Evolutionary conservation across 2,329 filamentous ascomycete species (phyloP).

Genomic region (Ophiocordyceps sinensis): DNA sequence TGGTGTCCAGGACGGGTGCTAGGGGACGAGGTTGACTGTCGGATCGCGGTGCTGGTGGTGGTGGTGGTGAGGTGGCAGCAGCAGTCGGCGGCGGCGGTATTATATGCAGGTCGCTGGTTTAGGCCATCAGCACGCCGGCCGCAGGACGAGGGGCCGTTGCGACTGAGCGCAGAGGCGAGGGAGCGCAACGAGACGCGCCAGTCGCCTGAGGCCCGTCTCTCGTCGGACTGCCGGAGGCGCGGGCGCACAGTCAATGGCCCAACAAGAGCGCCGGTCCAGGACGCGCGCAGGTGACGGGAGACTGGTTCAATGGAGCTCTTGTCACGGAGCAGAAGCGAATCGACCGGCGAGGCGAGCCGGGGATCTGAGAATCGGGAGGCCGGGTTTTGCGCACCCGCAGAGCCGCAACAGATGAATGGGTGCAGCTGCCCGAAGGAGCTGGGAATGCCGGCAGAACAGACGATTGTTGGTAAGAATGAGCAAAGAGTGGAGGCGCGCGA

Average conservation of each 20-base stretch:
- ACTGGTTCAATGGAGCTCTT: neutral
- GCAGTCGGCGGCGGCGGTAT: slow-evolving; percentile 7
- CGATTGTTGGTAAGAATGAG: neutral
- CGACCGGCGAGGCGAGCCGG: neutral
- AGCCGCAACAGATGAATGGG: slow-evolving; percentile 1
- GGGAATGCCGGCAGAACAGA: neutral
- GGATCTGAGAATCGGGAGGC: neutral
- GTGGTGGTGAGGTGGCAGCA: slow-evolving; percentile 5
- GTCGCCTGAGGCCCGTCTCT: neutral
- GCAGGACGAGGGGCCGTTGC: slow-evolving; percentile 1
- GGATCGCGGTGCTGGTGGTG: slow-evolving; percentile 1
- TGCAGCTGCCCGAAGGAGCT: neutral
- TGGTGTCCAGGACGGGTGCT: neutral
- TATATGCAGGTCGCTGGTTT: slow-evolving; percentile 20
- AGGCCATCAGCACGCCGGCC: slow-evolving; percentile 6
- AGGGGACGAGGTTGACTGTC: neutral
- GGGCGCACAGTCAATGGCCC: neutral
- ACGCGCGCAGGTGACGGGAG: neutral
- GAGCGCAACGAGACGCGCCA: neutral
- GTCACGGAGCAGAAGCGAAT: neutral
- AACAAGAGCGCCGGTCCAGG: neutral
- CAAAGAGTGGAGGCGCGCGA: neutral
- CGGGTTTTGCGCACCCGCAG: slow-evolving; percentile 1
- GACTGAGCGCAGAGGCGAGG: slow-evolving; percentile 1
- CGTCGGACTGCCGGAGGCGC: neutral